A percentile compares a stretch with the other conserved stretches of the same genome.
Conservation (phyloP, 2,329 filamentous ascomycete species). For the Neofusicoccum parvum region DNA sequence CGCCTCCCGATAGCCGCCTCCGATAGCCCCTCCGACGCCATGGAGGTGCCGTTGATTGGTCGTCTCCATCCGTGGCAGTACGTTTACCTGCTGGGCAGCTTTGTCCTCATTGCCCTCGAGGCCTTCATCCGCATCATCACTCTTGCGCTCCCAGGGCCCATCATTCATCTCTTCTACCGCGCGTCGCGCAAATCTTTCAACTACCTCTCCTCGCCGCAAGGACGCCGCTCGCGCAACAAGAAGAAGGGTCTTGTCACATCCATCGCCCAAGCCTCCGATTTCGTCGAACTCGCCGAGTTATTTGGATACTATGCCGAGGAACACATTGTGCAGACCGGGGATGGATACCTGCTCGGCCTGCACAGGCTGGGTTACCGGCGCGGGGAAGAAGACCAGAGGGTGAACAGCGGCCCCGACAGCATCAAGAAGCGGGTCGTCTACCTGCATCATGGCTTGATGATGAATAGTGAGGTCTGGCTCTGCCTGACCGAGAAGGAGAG, state of each 20-base stretch:
- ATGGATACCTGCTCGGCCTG: conserved; percentile 89
- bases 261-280: conserved; percentile 85
- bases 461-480: conserved; percentile 99
- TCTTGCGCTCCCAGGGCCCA: conserved; percentile 77
- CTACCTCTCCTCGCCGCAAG: conserved; percentile 68
- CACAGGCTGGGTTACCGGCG: conserved; percentile 83
- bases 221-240: conserved; percentile 66
- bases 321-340: conserved; percentile 90
- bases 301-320: conserved; percentile 95
- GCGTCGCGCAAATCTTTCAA: conserved; percentile 84
- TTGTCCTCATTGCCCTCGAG: conserved; percentile 81
- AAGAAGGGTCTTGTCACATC: conserved; percentile 74
- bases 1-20: neutral
- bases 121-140: conserved; percentile 82
- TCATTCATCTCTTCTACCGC: conserved; percentile 81
- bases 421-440: conserved; percentile 85
- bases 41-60: conserved; percentile 65
- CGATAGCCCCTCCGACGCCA: conserved; percentile 29
- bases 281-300: conserved; percentile 87
- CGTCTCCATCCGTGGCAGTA: conserved; percentile 72
- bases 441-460: conserved; percentile 91
- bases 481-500: conserved; percentile 84
- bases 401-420: conserved; percentile 71
- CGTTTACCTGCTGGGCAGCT: conserved; percentile 79
- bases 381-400: conserved; percentile 75